Evolutionary conservation across 2,329 filamentous ascomycete species (phyloP).

Genomic region (Pseudogymnoascus sp.): DNA sequence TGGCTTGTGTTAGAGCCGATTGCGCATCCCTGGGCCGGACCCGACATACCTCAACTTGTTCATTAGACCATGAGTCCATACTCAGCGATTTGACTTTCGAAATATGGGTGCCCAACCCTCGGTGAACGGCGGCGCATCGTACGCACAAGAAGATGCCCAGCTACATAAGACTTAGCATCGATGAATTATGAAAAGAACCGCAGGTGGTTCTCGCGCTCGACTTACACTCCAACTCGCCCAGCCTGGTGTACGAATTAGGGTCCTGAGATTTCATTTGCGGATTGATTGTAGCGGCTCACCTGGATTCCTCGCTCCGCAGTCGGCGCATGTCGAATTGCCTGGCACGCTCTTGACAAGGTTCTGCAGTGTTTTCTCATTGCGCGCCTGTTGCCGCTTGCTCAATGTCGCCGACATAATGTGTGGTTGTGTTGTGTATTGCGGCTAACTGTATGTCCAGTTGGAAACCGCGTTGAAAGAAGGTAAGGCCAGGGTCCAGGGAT

Average conservation of each 20-base stretch:
- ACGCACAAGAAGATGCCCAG: slow-evolving; percentile 95
- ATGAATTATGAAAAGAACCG: not conserved
- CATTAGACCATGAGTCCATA: slow-evolving; percentile 95
- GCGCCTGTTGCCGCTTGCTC: slow-evolving; percentile 95
- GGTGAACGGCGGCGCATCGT: slow-evolving; percentile 90
- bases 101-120: slow-evolving; percentile 93
- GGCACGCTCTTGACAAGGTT: slow-evolving; percentile 77
- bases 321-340: slow-evolving; percentile 89
- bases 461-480: not conserved
- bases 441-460: not conserved
- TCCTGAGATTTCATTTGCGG: not conserved
- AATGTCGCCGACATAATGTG: slow-evolving; percentile 59
- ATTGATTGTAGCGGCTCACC: slow-evolving; percentile 41
- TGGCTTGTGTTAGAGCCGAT: slow-evolving; percentile 34
- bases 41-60: slow-evolving; percentile 81
- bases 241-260: slow-evolving; percentile 16
- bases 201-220: slow-evolving; percentile 1
- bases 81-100: slow-evolving; percentile 98
- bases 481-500: slow-evolving; percentile 1
- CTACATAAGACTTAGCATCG: slow-evolving; percentile 39
- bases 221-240: slow-evolving; percentile 33
- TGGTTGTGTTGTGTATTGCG: not conserved
- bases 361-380: slow-evolving; percentile 87
- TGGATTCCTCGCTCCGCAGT: slow-evolving; percentile 87
- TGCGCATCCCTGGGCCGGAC: not conserved